A percentile compares a stretch with the other conserved stretches of the same genome.
These are phyloP conservation scores for Aspergillus ostianus DNA, from an alignment of 495 filamentous ascomycete species.

Conservation along the genomic window DNA sequence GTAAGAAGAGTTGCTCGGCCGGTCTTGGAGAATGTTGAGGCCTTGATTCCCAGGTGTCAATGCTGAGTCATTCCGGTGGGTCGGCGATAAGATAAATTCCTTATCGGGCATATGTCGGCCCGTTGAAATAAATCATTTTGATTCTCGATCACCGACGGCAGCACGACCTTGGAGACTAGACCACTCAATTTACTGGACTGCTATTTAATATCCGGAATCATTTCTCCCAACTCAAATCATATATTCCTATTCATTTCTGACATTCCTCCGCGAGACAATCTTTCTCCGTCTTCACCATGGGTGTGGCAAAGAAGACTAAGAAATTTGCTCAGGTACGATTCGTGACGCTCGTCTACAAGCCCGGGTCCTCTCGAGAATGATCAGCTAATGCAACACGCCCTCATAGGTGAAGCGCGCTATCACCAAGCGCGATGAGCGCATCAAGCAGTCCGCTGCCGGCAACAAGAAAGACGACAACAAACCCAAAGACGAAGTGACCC, in stretches of 20 bases:
- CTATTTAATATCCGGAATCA: not conserved
- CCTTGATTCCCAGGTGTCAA: not conserved
- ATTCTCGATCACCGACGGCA: not conserved
- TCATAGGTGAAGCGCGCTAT: constrained; percentile 59
- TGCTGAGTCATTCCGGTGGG: not conserved
- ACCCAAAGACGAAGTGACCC: constrained; percentile 37
- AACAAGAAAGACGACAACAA: constrained; percentile 51
- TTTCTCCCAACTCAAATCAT: not conserved
- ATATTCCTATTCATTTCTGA: not conserved
- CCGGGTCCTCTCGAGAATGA: not conserved
- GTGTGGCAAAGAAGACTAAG: constrained; percentile 60
- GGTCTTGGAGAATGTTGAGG: too few species aligned
- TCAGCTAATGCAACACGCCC: not conserved
- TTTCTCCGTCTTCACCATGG: constrained; percentile 44
- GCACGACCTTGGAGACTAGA: not conserved
- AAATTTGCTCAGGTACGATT: constrained; percentile 54
- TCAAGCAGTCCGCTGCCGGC: constrained; percentile 41
- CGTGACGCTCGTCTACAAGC: not conserved
- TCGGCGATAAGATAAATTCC: not conserved
- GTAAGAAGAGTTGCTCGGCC: too few species aligned
- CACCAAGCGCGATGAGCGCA: constrained; percentile 59
- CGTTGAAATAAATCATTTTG: constrained; percentile 6
- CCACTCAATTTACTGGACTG: not conserved
- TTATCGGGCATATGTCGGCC: not conserved
- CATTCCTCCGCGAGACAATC: not conserved